Evolutionary conservation across 345 rosid genomes (phyloP).

Genomic region (Lepidium africanum): DNA sequence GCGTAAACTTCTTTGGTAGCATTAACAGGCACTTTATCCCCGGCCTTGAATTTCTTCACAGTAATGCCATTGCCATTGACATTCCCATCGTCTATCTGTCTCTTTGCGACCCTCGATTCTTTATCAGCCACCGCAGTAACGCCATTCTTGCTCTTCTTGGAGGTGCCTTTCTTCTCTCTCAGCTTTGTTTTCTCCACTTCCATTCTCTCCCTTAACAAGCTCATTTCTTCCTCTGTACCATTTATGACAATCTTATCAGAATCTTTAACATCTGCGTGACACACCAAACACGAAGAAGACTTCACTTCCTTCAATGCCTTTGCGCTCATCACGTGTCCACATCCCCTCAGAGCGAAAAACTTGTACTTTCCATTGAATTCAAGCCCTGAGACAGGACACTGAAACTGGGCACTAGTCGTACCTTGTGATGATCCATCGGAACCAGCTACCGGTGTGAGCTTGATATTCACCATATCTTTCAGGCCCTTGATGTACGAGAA

Average conservation of each 20-base stretch:
- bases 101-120: slow-evolving; percentile 44
- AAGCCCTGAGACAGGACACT: slow-evolving; percentile 72
- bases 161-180: slow-evolving; percentile 45
- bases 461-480: slow-evolving; percentile 68
- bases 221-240: slow-evolving; percentile 80
- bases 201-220: slow-evolving; percentile 54
- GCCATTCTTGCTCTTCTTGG: slow-evolving; percentile 46
- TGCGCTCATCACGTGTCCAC: slow-evolving; percentile 90
- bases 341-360: slow-evolving; percentile 61
- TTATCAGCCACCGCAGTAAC: slow-evolving; percentile 16
- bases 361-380: slow-evolving; percentile 85
- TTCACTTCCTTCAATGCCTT: slow-evolving; percentile 92
- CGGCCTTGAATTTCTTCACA: slow-evolving; percentile 60
- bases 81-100: slow-evolving; percentile 40
- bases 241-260: slow-evolving; percentile 70
- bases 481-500: slow-evolving; percentile 68
- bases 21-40: slow-evolving; percentile 58
- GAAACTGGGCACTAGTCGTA: slow-evolving; percentile 42
- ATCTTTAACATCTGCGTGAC: slow-evolving; percentile 63
- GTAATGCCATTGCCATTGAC: slow-evolving; percentile 34
- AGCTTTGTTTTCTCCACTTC: slow-evolving; percentile 53
- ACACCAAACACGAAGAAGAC: slow-evolving; percentile 78
- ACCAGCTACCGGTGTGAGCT: slow-evolving; percentile 49
- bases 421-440: slow-evolving; percentile 28
- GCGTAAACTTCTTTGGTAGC: slow-evolving; percentile 85